Percentiles rank a stretch among this genome's conserved stretches.
phyloP scores from a whole-genome alignment of 2,329 filamentous ascomycete species.

The Talaromyces pinophilus region DNA sequence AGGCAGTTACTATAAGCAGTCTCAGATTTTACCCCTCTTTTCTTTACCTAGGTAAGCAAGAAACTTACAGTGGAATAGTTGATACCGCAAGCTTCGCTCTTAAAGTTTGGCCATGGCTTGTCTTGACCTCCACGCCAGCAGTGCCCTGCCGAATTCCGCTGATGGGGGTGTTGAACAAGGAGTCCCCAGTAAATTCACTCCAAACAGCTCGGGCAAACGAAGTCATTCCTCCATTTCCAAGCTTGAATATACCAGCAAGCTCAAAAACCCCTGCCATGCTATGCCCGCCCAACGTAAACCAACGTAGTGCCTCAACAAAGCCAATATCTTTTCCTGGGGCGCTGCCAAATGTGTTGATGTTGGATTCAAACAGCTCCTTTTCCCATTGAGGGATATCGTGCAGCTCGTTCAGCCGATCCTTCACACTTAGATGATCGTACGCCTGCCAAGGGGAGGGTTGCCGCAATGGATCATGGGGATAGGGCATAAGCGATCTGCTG shows the following conservation, averaged over 20 bases:
- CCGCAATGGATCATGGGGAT: neutral
- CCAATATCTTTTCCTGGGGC: neutral
- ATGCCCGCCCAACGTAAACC: neutral
- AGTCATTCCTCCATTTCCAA: conserved; percentile 3
- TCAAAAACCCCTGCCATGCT: neutral
- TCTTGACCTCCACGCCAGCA: neutral
- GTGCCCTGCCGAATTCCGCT: neutral
- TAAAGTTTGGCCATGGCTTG: neutral
- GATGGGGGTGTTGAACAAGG: neutral
- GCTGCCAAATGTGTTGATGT: neutral
- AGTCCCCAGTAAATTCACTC: neutral
- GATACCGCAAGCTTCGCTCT: neutral
- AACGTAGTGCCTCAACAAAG: neutral
- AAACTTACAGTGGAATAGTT: neutral
- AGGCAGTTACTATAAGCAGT: neutral
- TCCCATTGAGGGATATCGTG: neutral
- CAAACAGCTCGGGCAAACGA: neutral
- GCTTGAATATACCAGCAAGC: neutral
- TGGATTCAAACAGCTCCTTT: neutral
- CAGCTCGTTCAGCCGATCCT: neutral
- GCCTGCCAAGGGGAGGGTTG: neutral
- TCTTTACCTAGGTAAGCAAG: neutral
- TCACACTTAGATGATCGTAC: neutral
- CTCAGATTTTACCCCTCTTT: neutral
- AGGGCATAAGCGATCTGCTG: neutral